Conservation (phyloP, 495 filamentous ascomycete genomes). For the Hyaloscypha variabilis region DNA sequence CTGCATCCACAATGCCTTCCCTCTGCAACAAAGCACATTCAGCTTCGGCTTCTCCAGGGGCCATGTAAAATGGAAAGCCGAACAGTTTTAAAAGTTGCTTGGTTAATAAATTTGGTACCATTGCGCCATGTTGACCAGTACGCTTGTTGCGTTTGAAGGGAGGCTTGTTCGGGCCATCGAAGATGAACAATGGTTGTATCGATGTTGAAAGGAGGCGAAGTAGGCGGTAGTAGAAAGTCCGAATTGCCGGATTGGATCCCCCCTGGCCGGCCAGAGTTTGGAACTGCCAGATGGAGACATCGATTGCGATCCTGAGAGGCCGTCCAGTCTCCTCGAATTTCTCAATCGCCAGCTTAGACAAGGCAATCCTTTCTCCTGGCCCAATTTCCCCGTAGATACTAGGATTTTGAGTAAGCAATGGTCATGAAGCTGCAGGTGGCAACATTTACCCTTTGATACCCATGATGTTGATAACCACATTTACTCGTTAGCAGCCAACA, state of each 20-base stretch:
- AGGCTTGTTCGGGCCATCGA: slow-evolving; percentile 90
- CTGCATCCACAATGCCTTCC: slow-evolving; percentile 87
- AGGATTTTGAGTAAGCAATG: slow-evolving; percentile 27
- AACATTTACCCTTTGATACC: slow-evolving; percentile 60
- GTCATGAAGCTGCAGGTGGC: slow-evolving; percentile 6
- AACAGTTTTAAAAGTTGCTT: slow-evolving; percentile 85
- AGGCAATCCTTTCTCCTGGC: slow-evolving; percentile 73
- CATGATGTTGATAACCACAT: slow-evolving; percentile 42
- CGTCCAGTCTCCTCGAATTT: slow-evolving; percentile 69
- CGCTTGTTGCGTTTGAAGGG: slow-evolving; percentile 85
- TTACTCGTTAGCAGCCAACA: neutral
- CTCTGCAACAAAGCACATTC: slow-evolving; percentile 90
- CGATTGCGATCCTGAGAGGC: slow-evolving; percentile 86
- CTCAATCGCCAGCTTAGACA: slow-evolving; percentile 80
- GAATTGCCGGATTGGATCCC: slow-evolving; percentile 86
- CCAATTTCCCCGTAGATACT: slow-evolving; percentile 93
- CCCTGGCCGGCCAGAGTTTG: slow-evolving; percentile 86
- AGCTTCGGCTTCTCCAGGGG: slow-evolving; percentile 95
- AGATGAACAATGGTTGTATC: slow-evolving; percentile 91
- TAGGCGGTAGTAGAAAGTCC: slow-evolving; percentile 92
- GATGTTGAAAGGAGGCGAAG: slow-evolving; percentile 77
- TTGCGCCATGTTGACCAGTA: slow-evolving; percentile 47
- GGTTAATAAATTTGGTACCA: slow-evolving; percentile 57
- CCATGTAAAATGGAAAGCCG: slow-evolving; percentile 81
- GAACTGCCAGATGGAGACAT: slow-evolving; percentile 97